Percentiles rank a stretch among this genome's conserved stretches.
phyloP scores from a whole-genome alignment of 2,329 filamentous ascomycete species.

The Trematosphaeria pertusa region DNA sequence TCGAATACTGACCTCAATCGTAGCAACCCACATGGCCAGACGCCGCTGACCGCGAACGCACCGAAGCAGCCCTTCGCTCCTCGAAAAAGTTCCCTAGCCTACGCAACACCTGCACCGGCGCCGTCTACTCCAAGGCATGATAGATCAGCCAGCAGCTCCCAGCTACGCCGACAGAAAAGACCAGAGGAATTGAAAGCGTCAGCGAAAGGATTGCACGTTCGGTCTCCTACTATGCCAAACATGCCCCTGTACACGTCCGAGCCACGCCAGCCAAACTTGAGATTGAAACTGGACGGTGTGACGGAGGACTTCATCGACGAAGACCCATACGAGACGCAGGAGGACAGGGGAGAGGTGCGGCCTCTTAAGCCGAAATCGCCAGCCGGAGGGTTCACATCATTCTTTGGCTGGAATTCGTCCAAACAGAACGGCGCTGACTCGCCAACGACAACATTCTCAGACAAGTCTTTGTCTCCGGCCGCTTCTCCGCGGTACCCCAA shows the following conservation, averaged over 20 bases:
- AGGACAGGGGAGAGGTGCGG: constrained; percentile 28
- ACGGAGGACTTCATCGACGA: constrained; percentile 47
- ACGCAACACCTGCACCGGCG: constrained; percentile 18
- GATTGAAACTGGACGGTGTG: constrained; percentile 45
- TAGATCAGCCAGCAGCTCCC: constrained; percentile 43
- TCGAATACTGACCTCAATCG: constrained; percentile 21
- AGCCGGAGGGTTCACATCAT: constrained; percentile 65
- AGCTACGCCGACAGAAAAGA: constrained; percentile 34
- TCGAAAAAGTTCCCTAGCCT: constrained; percentile 30
- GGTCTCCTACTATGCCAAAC: constrained; percentile 49
- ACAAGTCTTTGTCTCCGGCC: constrained; percentile 64
- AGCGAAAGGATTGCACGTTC: constrained; percentile 31
- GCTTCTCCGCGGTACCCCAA: constrained; percentile 58
- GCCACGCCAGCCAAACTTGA: constrained; percentile 36
- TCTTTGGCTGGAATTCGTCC: constrained; percentile 70
- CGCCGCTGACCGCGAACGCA: constrained; percentile 34
- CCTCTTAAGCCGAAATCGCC: constrained; percentile 53
- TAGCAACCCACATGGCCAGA: constrained; percentile 46
- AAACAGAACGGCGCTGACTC: constrained; percentile 62
- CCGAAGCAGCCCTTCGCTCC: constrained; percentile 31
- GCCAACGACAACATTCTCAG: constrained; percentile 68
- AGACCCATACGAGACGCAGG: constrained; percentile 37
- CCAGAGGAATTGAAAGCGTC: constrained; percentile 33
- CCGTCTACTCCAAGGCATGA: constrained; percentile 42
- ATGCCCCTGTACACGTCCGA: constrained; percentile 44